Evolutionary conservation across 225 moss, liverwort and hornwort genomes (phyloP), one percentile per base, ranked within the genome.

Genomic region (Physcomitrium patens): DNA sequence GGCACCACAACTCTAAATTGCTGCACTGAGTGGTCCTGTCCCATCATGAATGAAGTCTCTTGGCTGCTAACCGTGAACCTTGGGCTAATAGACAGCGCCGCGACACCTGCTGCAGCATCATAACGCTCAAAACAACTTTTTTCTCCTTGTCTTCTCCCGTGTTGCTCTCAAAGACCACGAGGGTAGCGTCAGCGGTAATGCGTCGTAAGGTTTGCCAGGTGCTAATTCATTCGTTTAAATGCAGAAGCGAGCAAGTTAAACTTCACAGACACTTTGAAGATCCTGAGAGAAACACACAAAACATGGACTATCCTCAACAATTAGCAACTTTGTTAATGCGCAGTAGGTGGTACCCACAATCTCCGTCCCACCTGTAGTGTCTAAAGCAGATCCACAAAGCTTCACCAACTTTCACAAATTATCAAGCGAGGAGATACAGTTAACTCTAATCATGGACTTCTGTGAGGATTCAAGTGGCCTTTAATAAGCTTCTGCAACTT

Each of bases 131-230:
- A 22, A 43, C 43, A 23, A 9, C 20, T 23, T 43, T 7, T 15
- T 22, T 16, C 18, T 8, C 26, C 58, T 53, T 18, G 61, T 18
- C 50, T 52, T 7, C 2, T 61, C 18, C 17, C 24, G 22, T 62
- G 26, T 15, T 69, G 56, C 56, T 31, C 31, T 27, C 10, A 28
- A 55, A 77, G 31, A 15, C 52, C 65, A 66, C n/a, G 26, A 60
- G 27, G 71, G 74, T 27, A 74, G 17, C 22, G 62, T 14, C 19
- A 16, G 28, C 27, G 11, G 52, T 28, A 18, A 37, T 7, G 31
- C 5, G 31, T 1, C 31, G 31, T 37, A 4, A 1, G 31, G 31
- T 27, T 31, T 55, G 14, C 10, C 24, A 45, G 57, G 12, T 57
- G 23, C 12, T 42, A 19, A 48, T 49, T 61, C 49, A 19, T 19